Percentiles rank a stretch among this genome's conserved stretches.
Evolutionary conservation across 148 eudicot genomes (phyloP).

Genomic region (Arctostaphylos glauca): DNA sequence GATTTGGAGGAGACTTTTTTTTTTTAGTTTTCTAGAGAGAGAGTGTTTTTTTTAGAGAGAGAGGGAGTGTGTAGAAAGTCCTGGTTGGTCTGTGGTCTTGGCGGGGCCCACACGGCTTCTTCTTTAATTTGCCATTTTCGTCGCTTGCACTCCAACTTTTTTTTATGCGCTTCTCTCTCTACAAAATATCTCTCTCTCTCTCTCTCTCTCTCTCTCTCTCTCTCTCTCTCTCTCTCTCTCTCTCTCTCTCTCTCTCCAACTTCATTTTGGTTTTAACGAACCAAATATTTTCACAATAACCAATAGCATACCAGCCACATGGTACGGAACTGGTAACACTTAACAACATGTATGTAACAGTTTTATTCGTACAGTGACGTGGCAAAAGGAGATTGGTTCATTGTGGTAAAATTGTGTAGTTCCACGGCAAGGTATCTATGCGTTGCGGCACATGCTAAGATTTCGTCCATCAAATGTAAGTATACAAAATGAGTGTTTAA

Average conservation of each 20-base stretch:
- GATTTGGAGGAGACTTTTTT: constrained; percentile 17
- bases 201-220: background rate
- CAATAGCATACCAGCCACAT: background rate
- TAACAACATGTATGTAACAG: background rate
- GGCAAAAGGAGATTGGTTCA: background rate
- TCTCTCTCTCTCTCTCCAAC: background rate
- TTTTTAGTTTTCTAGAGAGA: background rate
- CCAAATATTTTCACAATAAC: background rate
- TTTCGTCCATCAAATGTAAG: no score
- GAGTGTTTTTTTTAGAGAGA: constrained; percentile 4
- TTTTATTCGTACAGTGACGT: background rate
- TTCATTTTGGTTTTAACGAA: background rate
- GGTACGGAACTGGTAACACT: background rate
- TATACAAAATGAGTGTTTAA: no score
- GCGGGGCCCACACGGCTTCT: constrained; percentile 34
- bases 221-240: background rate
- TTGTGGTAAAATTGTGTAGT: background rate
- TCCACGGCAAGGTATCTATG: background rate
- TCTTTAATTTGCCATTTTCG: constrained; percentile 15
- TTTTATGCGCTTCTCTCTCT: background rate
- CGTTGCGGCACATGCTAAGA: no score
- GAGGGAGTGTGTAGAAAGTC: constrained; percentile 19
- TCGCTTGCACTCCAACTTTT: constrained; percentile 38
- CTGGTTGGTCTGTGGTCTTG: constrained; percentile 20
- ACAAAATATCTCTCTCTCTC: background rate